A percentile compares a stretch with the other conserved stretches of the same genome.
phyloP scores from a whole-genome alignment of 306 rosid genomes.

The Herpetospermum pedunculosum region DNA sequence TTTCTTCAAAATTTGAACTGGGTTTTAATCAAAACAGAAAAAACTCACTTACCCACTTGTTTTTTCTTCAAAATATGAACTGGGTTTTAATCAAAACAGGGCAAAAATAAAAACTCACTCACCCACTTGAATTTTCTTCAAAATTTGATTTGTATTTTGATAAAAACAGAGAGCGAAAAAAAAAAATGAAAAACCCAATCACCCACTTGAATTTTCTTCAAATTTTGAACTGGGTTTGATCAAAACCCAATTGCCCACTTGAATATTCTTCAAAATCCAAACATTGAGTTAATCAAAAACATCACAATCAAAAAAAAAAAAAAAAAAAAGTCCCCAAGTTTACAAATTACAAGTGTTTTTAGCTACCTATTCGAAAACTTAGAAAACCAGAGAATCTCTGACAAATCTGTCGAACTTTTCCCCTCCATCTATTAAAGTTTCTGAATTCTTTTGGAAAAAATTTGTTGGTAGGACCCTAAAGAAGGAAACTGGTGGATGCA shows the following conservation, averaged over 20 bases:
- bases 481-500: constrained; percentile 99
- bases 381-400: neutral
- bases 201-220: neutral
- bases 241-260: neutral
- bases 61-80: neutral
- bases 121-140: neutral
- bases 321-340: neutral
- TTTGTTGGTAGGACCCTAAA: constrained; percentile 64
- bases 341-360: neutral
- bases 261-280: neutral
- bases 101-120: neutral
- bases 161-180: neutral
- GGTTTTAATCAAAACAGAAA: neutral
- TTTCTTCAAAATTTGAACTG: neutral
- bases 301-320: neutral
- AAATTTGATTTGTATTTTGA: neutral
- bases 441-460: neutral
- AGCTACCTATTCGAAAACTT: neutral
- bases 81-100: neutral
- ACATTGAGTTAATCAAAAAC: neutral
- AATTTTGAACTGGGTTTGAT: neutral
- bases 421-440: neutral
- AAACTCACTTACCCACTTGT: neutral
- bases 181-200: neutral
- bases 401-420: neutral